A percentile compares a stretch with the other conserved stretches of the same genome.
phyloP scores from a whole-genome alignment of 352 stramenopile species.

The Globisporangium middletonii region DNA sequence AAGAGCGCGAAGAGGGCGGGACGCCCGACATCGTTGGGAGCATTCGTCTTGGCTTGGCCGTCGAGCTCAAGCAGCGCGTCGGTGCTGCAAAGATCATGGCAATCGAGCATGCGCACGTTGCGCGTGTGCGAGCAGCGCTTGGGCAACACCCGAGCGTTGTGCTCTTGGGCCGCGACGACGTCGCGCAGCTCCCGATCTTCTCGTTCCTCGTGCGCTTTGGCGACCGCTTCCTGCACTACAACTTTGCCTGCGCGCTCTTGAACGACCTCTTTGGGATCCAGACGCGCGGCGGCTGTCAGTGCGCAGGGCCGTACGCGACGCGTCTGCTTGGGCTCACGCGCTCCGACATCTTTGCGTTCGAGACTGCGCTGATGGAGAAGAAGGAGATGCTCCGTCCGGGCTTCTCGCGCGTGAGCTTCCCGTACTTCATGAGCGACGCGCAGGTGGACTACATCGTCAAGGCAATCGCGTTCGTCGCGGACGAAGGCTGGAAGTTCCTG shows the following conservation, averaged over 20 bases:
- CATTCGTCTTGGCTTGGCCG: constrained; percentile 88
- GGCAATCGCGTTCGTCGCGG: constrained; percentile 91
- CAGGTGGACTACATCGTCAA: constrained; percentile 93
- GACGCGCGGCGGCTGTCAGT: constrained; percentile 47
- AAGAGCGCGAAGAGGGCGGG: constrained; percentile 92
- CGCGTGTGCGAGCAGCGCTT: constrained; percentile 34
- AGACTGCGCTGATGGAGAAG: constrained; percentile 84
- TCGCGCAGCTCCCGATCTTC: constrained; percentile 89
- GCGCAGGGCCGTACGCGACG: constrained; percentile 93
- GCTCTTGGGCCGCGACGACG: constrained; percentile 75
- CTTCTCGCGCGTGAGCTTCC: constrained; percentile 92
- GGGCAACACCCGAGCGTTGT: constrained; percentile 61
- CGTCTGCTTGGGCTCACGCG: constrained; percentile 88
- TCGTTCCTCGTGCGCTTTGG: constrained; percentile 91
- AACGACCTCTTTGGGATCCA: constrained; percentile 98
- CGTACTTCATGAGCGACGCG: constrained; percentile 71
- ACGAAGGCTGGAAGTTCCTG: constrained; percentile 91
- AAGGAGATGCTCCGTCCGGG: constrained; percentile 93
- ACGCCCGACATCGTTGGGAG: constrained; percentile 94
- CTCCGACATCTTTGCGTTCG: constrained; percentile 53
- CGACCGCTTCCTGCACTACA: constrained; percentile 94
- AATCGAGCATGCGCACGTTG: constrained; percentile 37
- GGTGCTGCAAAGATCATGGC: constrained; percentile 43
- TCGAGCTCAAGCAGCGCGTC: constrained; percentile 85
- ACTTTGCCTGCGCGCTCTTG: constrained; percentile 96